Evolutionary conservation across 2,329 filamentous ascomycete species (phyloP).

Genomic region (Phialemoniopsis sp.): DNA sequence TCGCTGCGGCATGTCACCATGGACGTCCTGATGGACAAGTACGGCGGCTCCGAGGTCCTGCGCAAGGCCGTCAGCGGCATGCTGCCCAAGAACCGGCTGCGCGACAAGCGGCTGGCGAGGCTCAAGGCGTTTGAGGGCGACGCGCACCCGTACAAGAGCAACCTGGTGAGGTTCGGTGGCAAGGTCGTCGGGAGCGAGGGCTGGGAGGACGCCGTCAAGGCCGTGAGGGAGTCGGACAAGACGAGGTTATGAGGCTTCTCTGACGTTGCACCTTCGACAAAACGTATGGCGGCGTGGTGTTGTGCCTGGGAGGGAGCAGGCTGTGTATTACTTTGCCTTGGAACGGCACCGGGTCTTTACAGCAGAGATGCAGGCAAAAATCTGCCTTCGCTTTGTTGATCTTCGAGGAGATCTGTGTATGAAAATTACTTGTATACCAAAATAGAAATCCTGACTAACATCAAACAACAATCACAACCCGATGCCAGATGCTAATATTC

Average conservation of each 20-base stretch:
- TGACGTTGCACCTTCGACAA: not conserved
- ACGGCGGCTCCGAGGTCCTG: slow-evolving; percentile 87
- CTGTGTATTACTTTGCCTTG: no score
- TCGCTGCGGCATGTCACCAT: slow-evolving; percentile 85
- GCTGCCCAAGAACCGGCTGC: slow-evolving; percentile 92
- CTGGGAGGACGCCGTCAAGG: slow-evolving; percentile 47
- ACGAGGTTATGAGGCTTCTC: slow-evolving; percentile 41
- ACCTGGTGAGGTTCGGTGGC: slow-evolving; percentile 71
- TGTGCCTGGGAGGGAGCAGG: no score
- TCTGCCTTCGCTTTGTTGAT: no score
- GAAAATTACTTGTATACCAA: no score
- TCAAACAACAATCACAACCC: no score
- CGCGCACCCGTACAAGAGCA: slow-evolving; percentile 86
- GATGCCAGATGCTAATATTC: no score
- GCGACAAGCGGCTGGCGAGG: slow-evolving; percentile 81
- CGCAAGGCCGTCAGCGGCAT: slow-evolving; percentile 92
- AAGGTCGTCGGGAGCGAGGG: slow-evolving; percentile 48
- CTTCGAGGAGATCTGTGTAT: no score
- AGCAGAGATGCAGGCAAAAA: no score
- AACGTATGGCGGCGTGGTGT: not conserved
- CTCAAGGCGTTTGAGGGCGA: slow-evolving; percentile 96
- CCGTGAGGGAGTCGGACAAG: slow-evolving; percentile 43
- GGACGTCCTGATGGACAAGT: slow-evolving; percentile 91
- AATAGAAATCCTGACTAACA: no score
- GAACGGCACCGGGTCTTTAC: no score